Evolutionary conservation across 106 monocot species (phyloP).

Genomic region (Platanthera guangdongensis): DNA sequence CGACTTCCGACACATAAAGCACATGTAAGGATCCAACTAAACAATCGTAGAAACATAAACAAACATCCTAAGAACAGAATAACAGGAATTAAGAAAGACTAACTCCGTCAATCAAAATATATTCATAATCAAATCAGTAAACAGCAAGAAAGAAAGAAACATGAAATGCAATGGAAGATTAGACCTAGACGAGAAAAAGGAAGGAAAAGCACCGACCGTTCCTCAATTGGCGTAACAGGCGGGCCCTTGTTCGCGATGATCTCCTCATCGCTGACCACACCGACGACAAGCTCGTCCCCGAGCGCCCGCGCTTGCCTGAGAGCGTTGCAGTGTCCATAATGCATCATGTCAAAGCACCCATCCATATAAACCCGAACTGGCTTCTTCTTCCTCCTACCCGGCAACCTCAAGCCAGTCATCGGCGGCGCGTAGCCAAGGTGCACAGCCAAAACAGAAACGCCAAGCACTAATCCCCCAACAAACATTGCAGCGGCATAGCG

Average conservation of each 20-base stretch:
- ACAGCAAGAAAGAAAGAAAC: neutral
- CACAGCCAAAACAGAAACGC: constrained; percentile 21
- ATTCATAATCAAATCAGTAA: neutral
- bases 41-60: no score
- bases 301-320: constrained; percentile 80
- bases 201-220: constrained; percentile 37
- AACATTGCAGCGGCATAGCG: constrained; percentile 27
- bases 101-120: neutral
- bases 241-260: constrained; percentile 90
- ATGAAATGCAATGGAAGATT: neutral
- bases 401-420: neutral
- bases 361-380: constrained; percentile 92
- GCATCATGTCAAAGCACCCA: constrained; percentile 99
- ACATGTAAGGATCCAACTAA: no score
- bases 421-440: constrained; percentile 11
- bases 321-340: constrained; percentile 96
- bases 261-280: constrained; percentile 89
- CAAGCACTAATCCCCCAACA: constrained; percentile 43
- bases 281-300: constrained; percentile 88
- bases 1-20: neutral
- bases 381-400: constrained; percentile 35
- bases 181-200: neutral
- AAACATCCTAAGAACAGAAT: neutral
- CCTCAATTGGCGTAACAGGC: constrained; percentile 75
- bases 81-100: neutral